phyloP scores from a whole-genome alignment of 2,329 filamentous ascomycete species.

The Penicillium sp. region DNA sequence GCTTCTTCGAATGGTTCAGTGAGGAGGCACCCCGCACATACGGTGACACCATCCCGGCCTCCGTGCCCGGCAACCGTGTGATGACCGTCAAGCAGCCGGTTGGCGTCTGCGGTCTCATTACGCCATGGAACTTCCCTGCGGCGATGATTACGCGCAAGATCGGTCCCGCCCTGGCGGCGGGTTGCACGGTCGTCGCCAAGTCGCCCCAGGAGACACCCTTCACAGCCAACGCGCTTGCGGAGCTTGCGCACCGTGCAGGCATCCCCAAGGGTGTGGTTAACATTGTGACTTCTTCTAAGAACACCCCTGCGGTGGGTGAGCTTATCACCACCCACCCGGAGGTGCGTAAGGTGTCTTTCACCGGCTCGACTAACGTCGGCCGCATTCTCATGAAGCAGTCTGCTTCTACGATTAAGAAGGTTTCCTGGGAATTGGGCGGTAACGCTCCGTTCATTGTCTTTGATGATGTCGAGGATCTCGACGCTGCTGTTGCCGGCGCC shows the following conservation, averaged over 20 bases:
- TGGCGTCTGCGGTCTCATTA: constrained; percentile 67
- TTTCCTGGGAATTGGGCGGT: constrained; percentile 88
- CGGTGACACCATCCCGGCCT: constrained; percentile 64
- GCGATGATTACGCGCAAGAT: constrained; percentile 56
- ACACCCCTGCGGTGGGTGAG: constrained; percentile 78
- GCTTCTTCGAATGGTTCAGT: constrained; percentile 65
- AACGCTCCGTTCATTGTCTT: constrained; percentile 98
- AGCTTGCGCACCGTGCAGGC: constrained; percentile 82
- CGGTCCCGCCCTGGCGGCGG: constrained; percentile 73
- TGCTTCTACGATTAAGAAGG: constrained; percentile 78
- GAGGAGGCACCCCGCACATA: constrained; percentile 61
- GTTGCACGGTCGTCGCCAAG: constrained; percentile 92
- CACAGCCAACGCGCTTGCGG: constrained; percentile 82
- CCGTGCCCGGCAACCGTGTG: constrained; percentile 60
- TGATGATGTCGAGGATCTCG: constrained; percentile 82
- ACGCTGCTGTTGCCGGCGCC: constrained; percentile 78
- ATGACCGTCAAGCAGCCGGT: constrained; percentile 67
- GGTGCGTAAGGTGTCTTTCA: constrained; percentile 91
- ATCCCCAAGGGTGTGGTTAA: constrained; percentile 91
- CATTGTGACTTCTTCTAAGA: constrained; percentile 75
- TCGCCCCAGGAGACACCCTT: constrained; percentile 90
- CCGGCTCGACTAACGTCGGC: constrained; percentile 69
- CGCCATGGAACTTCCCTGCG: constrained; percentile 66
- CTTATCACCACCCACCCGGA: constrained; percentile 73
- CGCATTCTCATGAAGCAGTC: constrained; percentile 88